Percentiles rank a stretch among this genome's conserved stretches.
phyloP scores from a whole-genome alignment of 495 filamentous ascomycete species.

The Tuber calosporum region DNA sequence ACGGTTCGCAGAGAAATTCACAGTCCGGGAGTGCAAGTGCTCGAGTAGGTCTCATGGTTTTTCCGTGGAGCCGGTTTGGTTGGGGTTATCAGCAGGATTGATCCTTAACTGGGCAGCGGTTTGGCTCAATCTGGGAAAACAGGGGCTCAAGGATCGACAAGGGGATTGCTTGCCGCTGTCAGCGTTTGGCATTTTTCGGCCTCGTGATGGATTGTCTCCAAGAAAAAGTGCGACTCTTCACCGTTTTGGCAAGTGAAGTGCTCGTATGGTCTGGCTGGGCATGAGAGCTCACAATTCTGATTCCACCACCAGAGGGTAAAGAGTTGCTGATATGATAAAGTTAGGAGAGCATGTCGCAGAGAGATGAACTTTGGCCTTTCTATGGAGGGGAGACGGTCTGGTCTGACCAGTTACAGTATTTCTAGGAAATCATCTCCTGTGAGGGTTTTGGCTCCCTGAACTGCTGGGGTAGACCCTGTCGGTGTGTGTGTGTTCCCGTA shows the following conservation, averaged over 20 bases:
- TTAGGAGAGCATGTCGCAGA: not conserved
- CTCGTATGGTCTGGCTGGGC: not conserved
- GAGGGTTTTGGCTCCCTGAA: not conserved
- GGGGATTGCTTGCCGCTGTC: not conserved
- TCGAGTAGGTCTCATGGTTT: not conserved
- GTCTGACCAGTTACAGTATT: not conserved
- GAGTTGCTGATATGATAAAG: not conserved
- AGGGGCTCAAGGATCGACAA: not conserved
- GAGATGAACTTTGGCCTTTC: not conserved
- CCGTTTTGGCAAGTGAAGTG: not conserved
- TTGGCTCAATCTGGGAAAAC: not conserved
- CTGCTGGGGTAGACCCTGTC: not conserved
- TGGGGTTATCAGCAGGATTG: not conserved
- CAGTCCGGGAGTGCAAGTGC: not conserved
- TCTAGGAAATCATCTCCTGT: slow-evolving; percentile 1
- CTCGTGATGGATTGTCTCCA: not conserved
- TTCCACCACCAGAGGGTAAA: not conserved
- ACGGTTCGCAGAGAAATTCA: not conserved
- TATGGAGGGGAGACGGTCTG: not conserved
- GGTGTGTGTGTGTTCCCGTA: not conserved
- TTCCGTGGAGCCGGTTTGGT: not conserved
- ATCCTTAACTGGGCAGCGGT: not conserved
- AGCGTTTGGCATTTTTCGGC: not conserved
- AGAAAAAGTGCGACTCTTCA: not conserved
- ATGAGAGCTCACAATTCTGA: not conserved